A percentile compares a stretch with the other conserved stretches of the same genome.
phyloP scores from a whole-genome alignment of 495 filamentous ascomycete species.

The Penicillium dipodomyicola region DNA sequence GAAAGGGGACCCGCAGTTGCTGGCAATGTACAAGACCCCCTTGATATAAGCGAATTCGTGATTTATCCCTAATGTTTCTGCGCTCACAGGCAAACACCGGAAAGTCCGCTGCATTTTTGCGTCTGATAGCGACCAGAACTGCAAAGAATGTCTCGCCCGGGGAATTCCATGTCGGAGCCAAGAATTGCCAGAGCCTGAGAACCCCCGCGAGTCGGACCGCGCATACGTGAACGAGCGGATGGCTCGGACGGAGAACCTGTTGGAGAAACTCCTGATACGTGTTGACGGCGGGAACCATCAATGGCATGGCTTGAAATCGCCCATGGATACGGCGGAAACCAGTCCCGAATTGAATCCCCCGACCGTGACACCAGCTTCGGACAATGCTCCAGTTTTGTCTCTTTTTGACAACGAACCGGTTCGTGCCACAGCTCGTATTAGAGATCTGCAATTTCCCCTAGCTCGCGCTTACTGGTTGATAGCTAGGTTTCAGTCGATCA shows the following conservation, averaged over 20 bases:
- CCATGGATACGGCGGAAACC: not conserved
- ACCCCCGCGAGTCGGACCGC: constrained; percentile 35
- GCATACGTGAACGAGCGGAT: constrained; percentile 38
- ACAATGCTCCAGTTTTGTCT: constrained; percentile 15
- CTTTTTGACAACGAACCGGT: constrained; percentile 16
- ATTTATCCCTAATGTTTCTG: constrained; percentile 2
- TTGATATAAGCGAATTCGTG: not conserved
- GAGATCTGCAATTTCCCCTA: not conserved
- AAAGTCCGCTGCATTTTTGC: constrained; percentile 21
- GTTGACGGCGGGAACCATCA: not conserved
- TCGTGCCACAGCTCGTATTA: not conserved
- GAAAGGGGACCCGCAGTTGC: constrained; percentile 56
- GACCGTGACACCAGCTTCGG: constrained; percentile 11
- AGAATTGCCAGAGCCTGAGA: constrained; percentile 43
- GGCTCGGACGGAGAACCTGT: constrained; percentile 43
- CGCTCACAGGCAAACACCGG: constrained; percentile 17
- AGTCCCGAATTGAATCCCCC: not conserved
- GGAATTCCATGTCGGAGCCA: constrained; percentile 50
- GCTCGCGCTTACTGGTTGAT: not conserved
- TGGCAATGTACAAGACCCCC: constrained; percentile 49
- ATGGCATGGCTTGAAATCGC: not conserved
- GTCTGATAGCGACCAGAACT: constrained; percentile 29
- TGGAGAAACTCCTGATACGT: constrained; percentile 31
- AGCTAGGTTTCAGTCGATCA: constrained; percentile 13
- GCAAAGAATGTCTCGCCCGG: constrained; percentile 45